Base-by-base conservation (phyloP, 768 basidiomycete species). In the Rhizopogon roseolus region DNA sequence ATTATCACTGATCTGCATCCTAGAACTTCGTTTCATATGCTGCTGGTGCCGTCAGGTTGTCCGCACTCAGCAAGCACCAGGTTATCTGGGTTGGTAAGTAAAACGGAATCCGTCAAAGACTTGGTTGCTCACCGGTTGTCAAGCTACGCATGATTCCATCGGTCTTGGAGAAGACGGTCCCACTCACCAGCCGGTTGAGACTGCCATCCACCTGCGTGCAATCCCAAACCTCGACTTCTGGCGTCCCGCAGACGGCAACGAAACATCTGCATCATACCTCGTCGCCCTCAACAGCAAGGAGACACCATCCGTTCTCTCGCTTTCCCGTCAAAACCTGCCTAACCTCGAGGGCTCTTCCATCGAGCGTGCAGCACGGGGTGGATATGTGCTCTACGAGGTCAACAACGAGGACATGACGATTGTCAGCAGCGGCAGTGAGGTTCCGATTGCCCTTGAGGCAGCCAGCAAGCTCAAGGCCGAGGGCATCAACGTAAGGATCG, bases 21-120 rank as follows among this genome's bases (percentile, higher is more conserved):
- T 50, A 91, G 85, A 95, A 95, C 81, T 95, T 95, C 69, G 90
- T 95, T 43, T 91, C 90, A 0, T 95, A 95, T 66, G 93, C 90
- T 52, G 88, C 91, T 59, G 94, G 95, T 69, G 94, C 94, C 43
- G 88, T 97, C 60, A 82, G 94, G 56, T 74, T 98, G 56, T 90
- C 93, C 49, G 93, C 95, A 46, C 82, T 97, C 52, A 91, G 86
- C 63, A 81, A 82, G 62, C 90, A 91, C 67, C 91, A 88, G 58
- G 92, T 96, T 54, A 90, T 98, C 72, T 93, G 93, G 90, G 86
- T 98, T 61, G 87, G 88, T 86, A 60, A 71, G 86, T 82, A 25
- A 36, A 32, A 16, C 11, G 19, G 8, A 22, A 51, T 29, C 7
- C 28, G 38, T 42, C 45, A 19, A 7, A 41, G 25, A 32, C 28